These are phyloP conservation scores for Aspergillus panamensis DNA, from an alignment of 495 filamentous ascomycete genomes.

Conservation along the genomic window DNA sequence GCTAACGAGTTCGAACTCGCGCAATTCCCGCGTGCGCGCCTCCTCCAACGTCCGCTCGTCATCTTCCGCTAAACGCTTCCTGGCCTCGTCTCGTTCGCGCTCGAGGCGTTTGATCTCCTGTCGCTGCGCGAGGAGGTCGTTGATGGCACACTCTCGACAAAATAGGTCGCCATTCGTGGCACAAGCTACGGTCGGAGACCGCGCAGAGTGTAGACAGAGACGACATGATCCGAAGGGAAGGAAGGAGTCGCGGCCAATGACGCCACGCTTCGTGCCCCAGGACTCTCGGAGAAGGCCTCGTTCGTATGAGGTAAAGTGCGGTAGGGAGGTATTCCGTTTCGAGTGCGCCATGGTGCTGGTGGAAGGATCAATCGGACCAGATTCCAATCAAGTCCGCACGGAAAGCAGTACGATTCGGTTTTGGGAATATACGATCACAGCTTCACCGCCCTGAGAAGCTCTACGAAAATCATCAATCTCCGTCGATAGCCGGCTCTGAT, in stretches of 20 bases:
- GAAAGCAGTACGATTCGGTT: too few species aligned
- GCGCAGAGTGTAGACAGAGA: constrained; percentile 81
- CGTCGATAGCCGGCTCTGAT: too few species aligned
- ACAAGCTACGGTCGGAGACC: constrained; percentile 77
- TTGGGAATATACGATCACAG: too few species aligned
- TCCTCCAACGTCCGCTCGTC: constrained; percentile 37
- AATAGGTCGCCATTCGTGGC: constrained; percentile 84
- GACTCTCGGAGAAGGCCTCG: constrained; percentile 70
- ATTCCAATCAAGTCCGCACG: too few species aligned
- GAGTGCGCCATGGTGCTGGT: constrained; percentile 41
- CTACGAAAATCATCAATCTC: too few species aligned
- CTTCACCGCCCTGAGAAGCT: too few species aligned
- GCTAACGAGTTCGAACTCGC: constrained; percentile 41
- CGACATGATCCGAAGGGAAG: constrained; percentile 88
- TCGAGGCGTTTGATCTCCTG: constrained; percentile 89
- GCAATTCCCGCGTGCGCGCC: constrained; percentile 32
- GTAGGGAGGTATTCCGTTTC: constrained; percentile 94
- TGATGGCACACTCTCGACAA: constrained; percentile 91
- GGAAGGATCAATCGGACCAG: background rate
- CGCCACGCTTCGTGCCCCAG: constrained; percentile 81
- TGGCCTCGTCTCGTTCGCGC: constrained; percentile 56
- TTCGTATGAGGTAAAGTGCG: constrained; percentile 94
- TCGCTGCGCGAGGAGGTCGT: constrained; percentile 82
- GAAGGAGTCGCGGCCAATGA: constrained; percentile 88
- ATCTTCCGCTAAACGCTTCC: constrained; percentile 38